A percentile compares a stretch with the other conserved stretches of the same genome.
Evolutionary conservation across 192 early-diverging fungal species (phyloP).

Genomic region (Lobosporangium transversale): DNA sequence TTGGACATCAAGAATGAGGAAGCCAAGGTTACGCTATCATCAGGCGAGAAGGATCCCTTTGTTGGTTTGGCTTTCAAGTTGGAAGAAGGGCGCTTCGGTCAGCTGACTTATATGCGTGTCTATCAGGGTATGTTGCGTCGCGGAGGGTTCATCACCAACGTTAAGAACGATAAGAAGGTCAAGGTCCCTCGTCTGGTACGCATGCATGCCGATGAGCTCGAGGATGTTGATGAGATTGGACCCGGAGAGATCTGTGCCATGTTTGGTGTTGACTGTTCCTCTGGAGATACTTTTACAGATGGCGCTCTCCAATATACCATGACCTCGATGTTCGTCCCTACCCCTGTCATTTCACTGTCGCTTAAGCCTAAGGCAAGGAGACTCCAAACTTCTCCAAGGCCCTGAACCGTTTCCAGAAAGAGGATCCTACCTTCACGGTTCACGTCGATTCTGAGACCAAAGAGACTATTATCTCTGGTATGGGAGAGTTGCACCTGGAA

Average conservation of each 20-base stretch:
- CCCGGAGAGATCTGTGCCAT: conserved; percentile 98
- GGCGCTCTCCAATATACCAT: conserved; percentile 85
- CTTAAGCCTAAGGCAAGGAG: conserved; percentile 92
- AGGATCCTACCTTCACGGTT: conserved; percentile 89
- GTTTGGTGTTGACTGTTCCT: conserved; percentile 97
- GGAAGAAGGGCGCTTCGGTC: conserved; percentile 95
- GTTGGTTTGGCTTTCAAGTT: conserved; percentile 90
- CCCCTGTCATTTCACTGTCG: conserved; percentile 96
- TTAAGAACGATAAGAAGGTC: conserved; percentile 90
- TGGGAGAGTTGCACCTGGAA: conserved; percentile 90
- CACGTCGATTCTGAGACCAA: conserved; percentile 83
- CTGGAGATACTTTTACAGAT: conserved; percentile 97
- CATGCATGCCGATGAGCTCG: conserved; percentile 99
- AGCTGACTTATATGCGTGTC: conserved; percentile 96
- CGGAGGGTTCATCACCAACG: conserved; percentile 89
- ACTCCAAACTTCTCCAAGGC: conserved; percentile 81
- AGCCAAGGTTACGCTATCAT: conserved; percentile 63
- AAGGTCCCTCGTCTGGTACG: conserved; percentile 96
- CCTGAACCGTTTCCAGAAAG: conserved; percentile 82
- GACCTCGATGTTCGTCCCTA: conserved; percentile 98
- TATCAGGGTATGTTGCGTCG: conserved; percentile 93
- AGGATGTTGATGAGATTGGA: conserved; percentile 93
- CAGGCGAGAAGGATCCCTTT: conserved; percentile 77
- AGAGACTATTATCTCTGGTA: conserved; percentile 89
- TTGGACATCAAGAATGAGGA: conserved; percentile 77